These are phyloP conservation scores for Phytophthora capsici DNA, from an alignment of 352 stramenopile species.

Conservation along the genomic window DNA sequence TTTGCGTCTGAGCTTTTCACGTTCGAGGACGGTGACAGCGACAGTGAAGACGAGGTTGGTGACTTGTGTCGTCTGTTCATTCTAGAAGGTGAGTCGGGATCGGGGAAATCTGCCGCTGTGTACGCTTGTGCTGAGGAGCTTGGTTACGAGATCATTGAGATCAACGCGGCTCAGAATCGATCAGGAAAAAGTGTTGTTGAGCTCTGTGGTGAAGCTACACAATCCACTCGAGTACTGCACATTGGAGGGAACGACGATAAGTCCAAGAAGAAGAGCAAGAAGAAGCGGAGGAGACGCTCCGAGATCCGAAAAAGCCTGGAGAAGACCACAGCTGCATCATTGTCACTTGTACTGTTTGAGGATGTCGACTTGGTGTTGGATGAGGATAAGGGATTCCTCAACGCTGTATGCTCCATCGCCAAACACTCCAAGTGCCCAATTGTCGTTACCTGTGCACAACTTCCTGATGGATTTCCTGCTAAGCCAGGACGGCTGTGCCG, in stretches of 20 bases:
- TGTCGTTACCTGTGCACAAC: slow-evolving; percentile 67
- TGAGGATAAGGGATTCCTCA: slow-evolving; percentile 81
- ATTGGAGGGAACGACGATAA: slow-evolving; percentile 45
- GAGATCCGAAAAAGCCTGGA: slow-evolving; percentile 49
- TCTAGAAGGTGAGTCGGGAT: slow-evolving; percentile 70
- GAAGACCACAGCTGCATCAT: slow-evolving; percentile 44
- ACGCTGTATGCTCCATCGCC: slow-evolving; percentile 74
- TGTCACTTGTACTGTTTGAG: slow-evolving; percentile 87
- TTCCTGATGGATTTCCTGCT: slow-evolving; percentile 67
- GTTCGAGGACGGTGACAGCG: slow-evolving; percentile 65
- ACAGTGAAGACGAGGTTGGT: slow-evolving; percentile 61
- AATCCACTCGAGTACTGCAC: slow-evolving; percentile 81
- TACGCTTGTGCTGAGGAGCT: slow-evolving; percentile 84
- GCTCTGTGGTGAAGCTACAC: slow-evolving; percentile 83
- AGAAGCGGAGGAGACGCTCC: slow-evolving; percentile 40
- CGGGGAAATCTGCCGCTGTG: slow-evolving; percentile 81
- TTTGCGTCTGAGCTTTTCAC: slow-evolving; percentile 73
- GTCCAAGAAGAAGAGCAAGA: slow-evolving; percentile 57
- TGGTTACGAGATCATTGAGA: slow-evolving; percentile 86
- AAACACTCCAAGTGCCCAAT: slow-evolving; percentile 86
- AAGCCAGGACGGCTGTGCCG: slow-evolving; percentile 52
- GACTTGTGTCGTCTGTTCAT: slow-evolving; percentile 77
- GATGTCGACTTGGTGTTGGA: slow-evolving; percentile 86
- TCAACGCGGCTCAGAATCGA: slow-evolving; percentile 81
- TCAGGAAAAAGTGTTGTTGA: slow-evolving; percentile 75